Conservation (phyloP, 768 basidiomycete species). For the Termitomyces sp. region DNA sequence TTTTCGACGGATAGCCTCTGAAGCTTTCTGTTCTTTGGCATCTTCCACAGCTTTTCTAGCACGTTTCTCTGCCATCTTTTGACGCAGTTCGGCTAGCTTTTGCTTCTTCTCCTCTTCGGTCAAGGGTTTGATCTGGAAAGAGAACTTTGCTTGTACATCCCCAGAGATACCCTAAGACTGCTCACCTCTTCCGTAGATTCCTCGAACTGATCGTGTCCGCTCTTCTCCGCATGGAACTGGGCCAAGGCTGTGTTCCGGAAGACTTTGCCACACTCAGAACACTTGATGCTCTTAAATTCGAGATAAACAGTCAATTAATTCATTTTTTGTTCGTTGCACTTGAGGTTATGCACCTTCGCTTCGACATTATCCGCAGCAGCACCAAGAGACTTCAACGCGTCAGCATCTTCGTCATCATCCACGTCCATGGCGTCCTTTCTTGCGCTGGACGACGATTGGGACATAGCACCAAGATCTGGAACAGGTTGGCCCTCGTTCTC, state of each 20-base stretch:
- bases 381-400: slow-evolving; percentile 53
- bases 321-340: not conserved
- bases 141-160: not conserved
- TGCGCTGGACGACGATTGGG: slow-evolving; percentile 27
- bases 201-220: slow-evolving; percentile 93
- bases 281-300: slow-evolving; percentile 71
- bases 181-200: slow-evolving; percentile 90
- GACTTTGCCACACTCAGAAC: slow-evolving; percentile 78
- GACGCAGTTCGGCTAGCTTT: slow-evolving; percentile 73
- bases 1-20: slow-evolving; percentile 81
- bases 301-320: not conserved
- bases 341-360: slow-evolving; percentile 51
- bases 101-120: slow-evolving; percentile 92
- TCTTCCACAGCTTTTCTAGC: slow-evolving; percentile 70
- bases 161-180: not conserved
- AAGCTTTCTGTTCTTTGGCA: slow-evolving; percentile 64
- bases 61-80: slow-evolving; percentile 80
- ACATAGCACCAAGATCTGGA: slow-evolving; percentile 54
- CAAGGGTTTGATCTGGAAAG: slow-evolving; percentile 77
- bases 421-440: slow-evolving; percentile 39
- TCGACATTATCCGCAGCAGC: slow-evolving; percentile 43
- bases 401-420: slow-evolving; percentile 74
- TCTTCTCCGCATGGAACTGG: slow-evolving; percentile 92
- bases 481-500: slow-evolving; percentile 75
- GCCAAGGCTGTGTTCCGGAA: slow-evolving; percentile 86